Conservation (phyloP, 306 rosid species). For the Quercus suber region DNA sequence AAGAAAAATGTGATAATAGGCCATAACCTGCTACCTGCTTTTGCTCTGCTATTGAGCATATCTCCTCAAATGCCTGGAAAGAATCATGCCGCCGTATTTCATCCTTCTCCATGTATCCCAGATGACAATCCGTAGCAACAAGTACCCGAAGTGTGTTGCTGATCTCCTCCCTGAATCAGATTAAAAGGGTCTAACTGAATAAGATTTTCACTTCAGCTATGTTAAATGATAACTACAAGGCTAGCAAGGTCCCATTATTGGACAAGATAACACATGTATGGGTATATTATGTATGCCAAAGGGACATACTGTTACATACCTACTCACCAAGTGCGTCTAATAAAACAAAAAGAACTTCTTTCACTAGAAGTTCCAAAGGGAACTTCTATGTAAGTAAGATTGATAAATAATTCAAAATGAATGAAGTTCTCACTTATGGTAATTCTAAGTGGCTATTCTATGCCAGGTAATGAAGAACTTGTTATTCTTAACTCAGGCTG, state of each 20-base stretch:
- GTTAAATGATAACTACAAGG: not conserved
- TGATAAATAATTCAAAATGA: not conserved
- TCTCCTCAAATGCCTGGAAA: slow-evolving; percentile 85
- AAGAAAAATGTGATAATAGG: not conserved
- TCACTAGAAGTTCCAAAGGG: not conserved
- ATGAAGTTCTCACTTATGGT: not conserved
- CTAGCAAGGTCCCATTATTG: not conserved
- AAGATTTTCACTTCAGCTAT: not conserved
- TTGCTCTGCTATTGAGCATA: slow-evolving; percentile 77
- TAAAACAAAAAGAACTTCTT: not conserved
- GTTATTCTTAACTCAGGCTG: too few species aligned
- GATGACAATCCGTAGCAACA: slow-evolving; percentile 92
- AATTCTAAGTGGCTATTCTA: not conserved
- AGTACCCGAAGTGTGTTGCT: slow-evolving; percentile 71
- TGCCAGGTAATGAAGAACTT: too few species aligned
- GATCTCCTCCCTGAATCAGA: slow-evolving; percentile 50
- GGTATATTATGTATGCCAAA: not conserved
- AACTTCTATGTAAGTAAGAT: not conserved
- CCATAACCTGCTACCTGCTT: slow-evolving; percentile 35
- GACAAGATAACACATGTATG: not conserved
- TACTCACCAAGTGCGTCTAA: not conserved
- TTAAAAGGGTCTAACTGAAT: not conserved
- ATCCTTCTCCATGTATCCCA: slow-evolving; percentile 97
- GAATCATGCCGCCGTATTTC: slow-evolving; percentile 94
- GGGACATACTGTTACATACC: not conserved